Evolutionary conservation across 495 filamentous ascomycete species (phyloP), one percentile per base, ranked within the genome.

Genomic region (Hypoxylon trugodes): DNA sequence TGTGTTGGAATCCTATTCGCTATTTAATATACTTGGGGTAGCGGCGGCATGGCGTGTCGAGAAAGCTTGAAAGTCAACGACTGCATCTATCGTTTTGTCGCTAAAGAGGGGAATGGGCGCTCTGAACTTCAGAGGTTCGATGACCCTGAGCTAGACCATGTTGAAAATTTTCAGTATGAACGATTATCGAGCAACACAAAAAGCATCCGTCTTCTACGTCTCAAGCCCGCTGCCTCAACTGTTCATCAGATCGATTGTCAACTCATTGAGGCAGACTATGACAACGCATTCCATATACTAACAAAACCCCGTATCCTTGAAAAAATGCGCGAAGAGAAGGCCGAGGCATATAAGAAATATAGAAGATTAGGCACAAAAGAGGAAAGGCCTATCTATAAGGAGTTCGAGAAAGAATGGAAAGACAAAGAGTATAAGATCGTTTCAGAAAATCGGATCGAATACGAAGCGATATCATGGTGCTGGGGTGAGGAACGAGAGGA

Each of bases 381-480:
- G 13, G 7, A 16, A 48, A 8, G n/a, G n/a, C 28, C 26, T 9
- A 16, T 10, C 9, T 21, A 9, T 10, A 22, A 16, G 3, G 6
- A 48, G 15, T 6, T 32, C n/a, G 26, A 33, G 6, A 28, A 35
- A 9, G 28, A 16, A 1, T 1, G 19, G 1, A 33, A 4, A 12
- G 4, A n/a, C 0, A 15, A 28, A 24, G 18, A 48, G 9, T 48
- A 33, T 6, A 6, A 30, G 6, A 1, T 2, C n/a, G n/a, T 48
- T 48, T 2, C 16, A 6, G 16, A 15, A 1, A 22, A 33, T 33
- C 13, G 9, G 3, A 54, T 53, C 7, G 10, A 47, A 32, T 69
- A 67, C 24, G 56, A 66, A 33, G 61, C 66, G 28, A 30, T 69
- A 12, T 69, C 65, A 10, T 69, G 60, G 48, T 42, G 42, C 10